Conservation (phyloP, 768 basidiomycete species). For the Panaeolus cyanescens region DNA sequence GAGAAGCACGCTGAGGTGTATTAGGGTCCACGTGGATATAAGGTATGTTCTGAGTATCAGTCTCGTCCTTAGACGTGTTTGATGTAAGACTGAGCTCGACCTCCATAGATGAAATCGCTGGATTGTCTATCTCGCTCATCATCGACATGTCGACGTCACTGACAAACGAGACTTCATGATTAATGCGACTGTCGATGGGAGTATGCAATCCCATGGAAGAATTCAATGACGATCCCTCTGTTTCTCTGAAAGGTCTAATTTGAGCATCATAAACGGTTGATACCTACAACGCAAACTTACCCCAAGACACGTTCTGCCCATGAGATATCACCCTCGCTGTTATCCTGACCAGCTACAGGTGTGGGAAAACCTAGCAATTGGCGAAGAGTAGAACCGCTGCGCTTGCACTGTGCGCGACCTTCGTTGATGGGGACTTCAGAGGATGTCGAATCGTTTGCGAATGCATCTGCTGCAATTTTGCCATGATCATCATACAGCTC, state of each 20-base stretch:
- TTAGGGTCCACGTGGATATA: slow-evolving; percentile 39
- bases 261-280: background rate
- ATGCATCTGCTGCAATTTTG: slow-evolving; percentile 57
- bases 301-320: slow-evolving; percentile 80
- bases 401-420: slow-evolving; percentile 55
- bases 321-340: slow-evolving; percentile 76
- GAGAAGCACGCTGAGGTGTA: slow-evolving; percentile 70
- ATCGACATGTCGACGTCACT: slow-evolving; percentile 51
- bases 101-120: slow-evolving; percentile 71
- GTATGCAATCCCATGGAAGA: slow-evolving; percentile 55
- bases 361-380: slow-evolving; percentile 66
- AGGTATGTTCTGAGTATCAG: slow-evolving; percentile 25
- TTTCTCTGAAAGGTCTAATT: slow-evolving; percentile 41
- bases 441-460: slow-evolving; percentile 60
- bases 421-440: slow-evolving; percentile 28
- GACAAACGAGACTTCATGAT: slow-evolving; percentile 41
- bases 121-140: slow-evolving; percentile 37
- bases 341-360: slow-evolving; percentile 28
- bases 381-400: slow-evolving; percentile 73
- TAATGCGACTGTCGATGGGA: slow-evolving; percentile 47
- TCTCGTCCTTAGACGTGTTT: slow-evolving; percentile 36
- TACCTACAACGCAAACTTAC: slow-evolving; percentile 36
- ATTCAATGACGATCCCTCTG: slow-evolving; percentile 29
- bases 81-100: slow-evolving; percentile 65
- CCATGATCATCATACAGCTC: slow-evolving; percentile 77